Evolutionary conservation across 805 yeast genomes (phyloP).

Genomic region (Kluyveromyces siamensis): DNA sequence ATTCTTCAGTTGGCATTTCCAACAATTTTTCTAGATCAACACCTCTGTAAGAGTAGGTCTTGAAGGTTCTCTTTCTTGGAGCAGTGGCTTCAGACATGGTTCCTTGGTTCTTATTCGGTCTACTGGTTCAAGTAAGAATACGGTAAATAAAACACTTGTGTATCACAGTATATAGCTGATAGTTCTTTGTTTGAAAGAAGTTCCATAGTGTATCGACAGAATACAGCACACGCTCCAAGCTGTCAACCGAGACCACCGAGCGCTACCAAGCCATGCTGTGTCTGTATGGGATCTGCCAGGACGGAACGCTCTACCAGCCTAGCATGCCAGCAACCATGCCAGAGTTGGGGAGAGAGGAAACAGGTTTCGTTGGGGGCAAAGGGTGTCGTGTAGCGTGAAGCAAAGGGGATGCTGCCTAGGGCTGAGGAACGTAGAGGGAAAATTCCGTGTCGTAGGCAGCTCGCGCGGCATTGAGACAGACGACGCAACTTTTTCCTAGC

Average conservation of each 20-base stretch:
- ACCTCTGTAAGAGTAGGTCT: slow-evolving; percentile 98
- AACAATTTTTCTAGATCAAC: slow-evolving; percentile 92
- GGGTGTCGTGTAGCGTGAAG: too few species aligned
- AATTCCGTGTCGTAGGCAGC: too few species aligned
- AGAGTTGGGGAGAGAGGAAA: too few species aligned
- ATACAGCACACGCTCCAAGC: neutral
- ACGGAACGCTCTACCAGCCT: neutral
- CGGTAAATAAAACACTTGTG: neutral
- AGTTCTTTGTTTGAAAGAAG: neutral
- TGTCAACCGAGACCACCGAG: neutral
- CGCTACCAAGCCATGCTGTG: neutral
- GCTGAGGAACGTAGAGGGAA: too few species aligned
- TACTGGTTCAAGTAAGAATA: neutral
- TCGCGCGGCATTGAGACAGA: too few species aligned
- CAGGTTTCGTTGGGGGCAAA: too few species aligned
- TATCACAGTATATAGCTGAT: neutral
- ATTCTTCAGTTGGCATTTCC: slow-evolving; percentile 92
- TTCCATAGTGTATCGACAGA: neutral
- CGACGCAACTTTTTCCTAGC: too few species aligned
- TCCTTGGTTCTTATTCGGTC: slow-evolving; percentile 1
- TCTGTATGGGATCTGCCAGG: neutral
- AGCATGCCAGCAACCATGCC: too few species aligned
- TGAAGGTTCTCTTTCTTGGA: slow-evolving; percentile 82
- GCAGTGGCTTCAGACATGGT: slow-evolving; percentile 28
- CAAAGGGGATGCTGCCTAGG: too few species aligned